phyloP scores from a whole-genome alignment of 495 filamentous ascomycete species.

The Penicillium argentinense region DNA sequence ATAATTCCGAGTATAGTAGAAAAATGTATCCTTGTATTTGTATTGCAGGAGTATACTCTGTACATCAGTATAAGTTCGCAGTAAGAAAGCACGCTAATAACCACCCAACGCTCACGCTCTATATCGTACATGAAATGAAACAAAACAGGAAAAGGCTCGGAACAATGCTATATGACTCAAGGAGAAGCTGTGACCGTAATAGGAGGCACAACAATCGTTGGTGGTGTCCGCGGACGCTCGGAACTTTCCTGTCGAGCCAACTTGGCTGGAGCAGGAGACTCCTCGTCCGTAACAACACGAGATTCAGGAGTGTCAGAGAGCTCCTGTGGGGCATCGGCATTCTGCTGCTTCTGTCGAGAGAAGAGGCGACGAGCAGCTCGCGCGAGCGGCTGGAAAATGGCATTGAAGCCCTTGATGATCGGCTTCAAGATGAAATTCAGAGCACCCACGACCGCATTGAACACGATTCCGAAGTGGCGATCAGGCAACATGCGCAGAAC shows the following conservation, averaged over 20 bases:
- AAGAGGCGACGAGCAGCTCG: constrained; percentile 23
- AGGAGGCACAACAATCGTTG: constrained; percentile 29
- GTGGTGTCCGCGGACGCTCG: constrained; percentile 21
- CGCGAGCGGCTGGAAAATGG: constrained; percentile 20
- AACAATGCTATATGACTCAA: background rate
- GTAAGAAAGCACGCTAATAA: too few relatives aligned
- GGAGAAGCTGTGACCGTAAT: constrained; percentile 40
- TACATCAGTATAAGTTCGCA: too few relatives aligned
- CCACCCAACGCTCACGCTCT: background rate
- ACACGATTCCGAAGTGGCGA: constrained; percentile 46
- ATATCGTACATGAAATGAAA: background rate
- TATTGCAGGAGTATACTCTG: too few relatives aligned
- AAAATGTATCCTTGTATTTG: too few relatives aligned
- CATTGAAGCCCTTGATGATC: constrained; percentile 20
- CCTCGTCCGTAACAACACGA: constrained; percentile 10
- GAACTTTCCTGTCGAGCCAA: constrained; percentile 12
- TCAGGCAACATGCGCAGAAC: constrained; percentile 69
- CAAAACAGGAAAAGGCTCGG: background rate
- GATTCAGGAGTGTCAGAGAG: background rate
- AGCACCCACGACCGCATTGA: constrained; percentile 30
- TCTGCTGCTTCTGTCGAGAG: background rate
- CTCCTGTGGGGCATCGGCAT: background rate
- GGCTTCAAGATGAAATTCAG: constrained; percentile 32
- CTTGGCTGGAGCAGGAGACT: constrained; percentile 8
- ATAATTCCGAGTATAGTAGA: too few relatives aligned